Base-by-base conservation (phyloP, 2,329 filamentous ascomycete genomes). In the Dactylella cylindrospora region DNA sequence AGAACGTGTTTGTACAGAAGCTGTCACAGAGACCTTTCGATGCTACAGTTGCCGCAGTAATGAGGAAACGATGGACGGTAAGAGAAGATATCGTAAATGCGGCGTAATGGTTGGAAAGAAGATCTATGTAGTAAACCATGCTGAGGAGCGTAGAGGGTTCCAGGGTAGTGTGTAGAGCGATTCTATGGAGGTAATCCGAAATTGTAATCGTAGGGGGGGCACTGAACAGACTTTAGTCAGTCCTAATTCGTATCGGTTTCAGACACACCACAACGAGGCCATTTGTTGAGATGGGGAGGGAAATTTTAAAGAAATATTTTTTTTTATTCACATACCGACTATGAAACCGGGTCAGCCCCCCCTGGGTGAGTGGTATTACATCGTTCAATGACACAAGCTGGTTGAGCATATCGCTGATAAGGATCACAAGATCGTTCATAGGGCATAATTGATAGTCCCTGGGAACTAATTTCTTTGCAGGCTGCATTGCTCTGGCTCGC, bases 41-140 rank as follows among this genome's bases (percentile, higher is more conserved):
- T 5, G 91, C 93, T 3, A 98, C 93, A 0, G 93, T 96, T 7
- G 90, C 91, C 15, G 90, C 90, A 1, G 91, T 93, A 67, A 98
- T 98, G 7, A 98, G 80, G 70, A 97, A 98, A 6, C 93, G 90
- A 75, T 98, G 93, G 2, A 98, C 91, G 0, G 93, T 98, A 15
- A 98, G 78, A 39, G 89, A 95, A 71, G 90, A 95, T 68, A 98
- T 94, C 22, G 90, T 96, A 73, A 98, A 98, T 39, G 91, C 87
- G 2, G 88, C 86, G 72, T 96, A 98, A 59, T 95, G 78, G 8
- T 88, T 85, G 73, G 91, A 98, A 17, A 98, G 80, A 25, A 90
- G 85, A 74, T 98, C 93, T 70, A 98, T 97, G 70, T 97, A 98
- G 72, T 94, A 98, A 54, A 98, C 93, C 89, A 98, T 97, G 68